phyloP scores from a whole-genome alignment of 2,329 filamentous ascomycete genomes.

The Fusarium chlamydosporum region DNA sequence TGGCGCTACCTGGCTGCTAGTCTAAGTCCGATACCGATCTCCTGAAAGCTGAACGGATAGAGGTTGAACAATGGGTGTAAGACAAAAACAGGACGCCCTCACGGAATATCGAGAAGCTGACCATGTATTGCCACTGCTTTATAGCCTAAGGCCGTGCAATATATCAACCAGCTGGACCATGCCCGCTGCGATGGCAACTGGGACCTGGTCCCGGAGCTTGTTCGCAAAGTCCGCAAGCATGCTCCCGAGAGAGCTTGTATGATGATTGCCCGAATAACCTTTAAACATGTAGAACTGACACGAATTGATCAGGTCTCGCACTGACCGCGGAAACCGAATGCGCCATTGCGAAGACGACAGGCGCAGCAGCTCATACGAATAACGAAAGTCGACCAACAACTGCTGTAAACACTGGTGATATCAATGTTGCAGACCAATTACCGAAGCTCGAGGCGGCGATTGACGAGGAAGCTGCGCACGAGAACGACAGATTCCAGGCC shows the following conservation, averaged over 20 bases:
- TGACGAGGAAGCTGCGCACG: slow-evolving; percentile 67
- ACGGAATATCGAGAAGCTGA: slow-evolving; percentile 38
- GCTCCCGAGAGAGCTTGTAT: slow-evolving; percentile 87
- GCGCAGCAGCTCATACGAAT: slow-evolving; percentile 46
- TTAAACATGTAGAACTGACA: slow-evolving; percentile 29
- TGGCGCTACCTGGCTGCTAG: slow-evolving; percentile 46
- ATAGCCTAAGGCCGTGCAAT: slow-evolving; percentile 82
- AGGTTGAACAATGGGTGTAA: slow-evolving; percentile 57
- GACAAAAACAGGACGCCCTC: slow-evolving; percentile 38
- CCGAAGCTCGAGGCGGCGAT: slow-evolving; percentile 69
- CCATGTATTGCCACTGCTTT: slow-evolving; percentile 36
- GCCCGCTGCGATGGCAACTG: slow-evolving; percentile 91
- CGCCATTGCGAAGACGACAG: slow-evolving; percentile 70
- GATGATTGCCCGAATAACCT: slow-evolving; percentile 47
- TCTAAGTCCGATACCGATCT: slow-evolving; percentile 42
- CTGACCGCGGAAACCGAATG: slow-evolving; percentile 78
- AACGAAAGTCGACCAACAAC: slow-evolving; percentile 58
- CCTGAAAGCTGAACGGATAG: slow-evolving; percentile 53
- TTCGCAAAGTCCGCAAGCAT: slow-evolving; percentile 95
- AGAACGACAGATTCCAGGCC: slow-evolving; percentile 80
- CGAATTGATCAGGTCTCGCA: slow-evolving; percentile 69
- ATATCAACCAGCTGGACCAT: slow-evolving; percentile 85
- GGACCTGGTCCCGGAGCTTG: slow-evolving; percentile 87
- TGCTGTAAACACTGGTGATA: slow-evolving; percentile 58
- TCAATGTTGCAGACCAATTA: slow-evolving; percentile 62